Percentiles rank a stretch among this genome's conserved stretches.
These are phyloP conservation scores for Trichoderma sp. DNA, from an alignment of 2,329 filamentous ascomycete species.

Conservation along the genomic window DNA sequence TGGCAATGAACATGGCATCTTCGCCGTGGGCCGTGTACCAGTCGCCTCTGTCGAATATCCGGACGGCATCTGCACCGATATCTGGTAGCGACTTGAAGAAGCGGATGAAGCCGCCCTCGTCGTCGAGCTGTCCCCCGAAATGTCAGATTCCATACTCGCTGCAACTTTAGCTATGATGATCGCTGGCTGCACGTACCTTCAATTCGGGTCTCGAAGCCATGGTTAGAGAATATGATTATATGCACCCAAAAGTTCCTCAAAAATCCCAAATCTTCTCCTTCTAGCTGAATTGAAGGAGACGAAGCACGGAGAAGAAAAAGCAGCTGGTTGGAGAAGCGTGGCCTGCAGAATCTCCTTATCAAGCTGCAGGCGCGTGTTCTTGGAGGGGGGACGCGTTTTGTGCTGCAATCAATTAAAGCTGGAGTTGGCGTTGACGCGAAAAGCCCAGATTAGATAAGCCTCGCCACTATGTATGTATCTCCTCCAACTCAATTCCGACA, in stretches of 20 bases:
- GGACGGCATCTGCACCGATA: constrained; percentile 73
- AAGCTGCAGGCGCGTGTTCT: constrained; percentile 31
- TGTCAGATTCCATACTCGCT: constrained; percentile 19
- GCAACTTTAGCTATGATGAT: neutral
- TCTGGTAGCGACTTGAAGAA: constrained; percentile 87
- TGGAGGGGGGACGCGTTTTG: constrained; percentile 38
- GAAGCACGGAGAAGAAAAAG: constrained; percentile 1
- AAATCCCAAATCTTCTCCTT: neutral
- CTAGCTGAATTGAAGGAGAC: neutral
- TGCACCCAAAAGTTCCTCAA: neutral
- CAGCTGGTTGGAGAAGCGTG: neutral
- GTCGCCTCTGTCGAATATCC: constrained; percentile 91
- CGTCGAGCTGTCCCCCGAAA: constrained; percentile 70
- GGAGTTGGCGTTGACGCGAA: constrained; percentile 33
- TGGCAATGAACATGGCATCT: constrained; percentile 81
- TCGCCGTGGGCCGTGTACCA: constrained; percentile 94
- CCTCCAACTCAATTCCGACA: neutral
- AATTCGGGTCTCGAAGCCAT: constrained; percentile 76
- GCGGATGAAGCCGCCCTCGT: constrained; percentile 94
- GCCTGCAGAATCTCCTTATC: constrained; percentile 4
- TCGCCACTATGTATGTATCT: fast-evolving
- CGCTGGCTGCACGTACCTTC: constrained; percentile 55
- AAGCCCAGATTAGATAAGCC: constrained; percentile 23
- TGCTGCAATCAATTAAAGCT: constrained; percentile 36
- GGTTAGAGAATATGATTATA: constrained; percentile 32